phyloP scores from a whole-genome alignment of 306 rosid species.

The Pueraria montana region DNA sequence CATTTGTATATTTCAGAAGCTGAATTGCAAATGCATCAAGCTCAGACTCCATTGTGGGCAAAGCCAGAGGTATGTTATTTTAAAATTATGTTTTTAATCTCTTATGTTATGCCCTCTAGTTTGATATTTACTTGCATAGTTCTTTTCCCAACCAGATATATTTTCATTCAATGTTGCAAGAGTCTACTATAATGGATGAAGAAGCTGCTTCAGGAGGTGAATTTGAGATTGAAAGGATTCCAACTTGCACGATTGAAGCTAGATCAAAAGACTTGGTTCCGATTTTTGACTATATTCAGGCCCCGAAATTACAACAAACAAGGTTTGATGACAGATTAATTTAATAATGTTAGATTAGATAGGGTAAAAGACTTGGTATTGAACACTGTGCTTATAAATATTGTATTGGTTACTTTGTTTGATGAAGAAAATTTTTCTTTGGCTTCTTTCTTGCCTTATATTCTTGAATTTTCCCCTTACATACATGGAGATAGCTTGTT shows the following conservation, averaged over 20 bases:
- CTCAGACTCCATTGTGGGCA: constrained; percentile 77
- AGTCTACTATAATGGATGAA: constrained; percentile 60
- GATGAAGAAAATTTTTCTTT: constrained; percentile 10
- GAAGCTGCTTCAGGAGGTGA: constrained; percentile 69
- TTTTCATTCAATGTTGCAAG: constrained; percentile 75
- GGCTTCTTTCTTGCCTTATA: neutral
- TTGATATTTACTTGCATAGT: constrained; percentile 35
- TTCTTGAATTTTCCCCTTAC: neutral
- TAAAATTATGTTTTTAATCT: constrained; percentile 27
- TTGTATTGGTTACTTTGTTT: constrained; percentile 1
- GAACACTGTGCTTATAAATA: constrained; percentile 3
- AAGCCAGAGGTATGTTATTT: constrained; percentile 72
- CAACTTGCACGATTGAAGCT: constrained; percentile 75
- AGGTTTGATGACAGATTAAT: constrained; percentile 59
- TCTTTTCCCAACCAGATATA: constrained; percentile 68
- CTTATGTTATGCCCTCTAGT: constrained; percentile 7
- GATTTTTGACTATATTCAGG: constrained; percentile 69
- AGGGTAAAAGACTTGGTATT: neutral
- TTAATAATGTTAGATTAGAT: neutral
- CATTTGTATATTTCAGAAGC: constrained; percentile 95
- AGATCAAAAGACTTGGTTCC: constrained; percentile 87
- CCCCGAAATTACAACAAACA: constrained; percentile 62
- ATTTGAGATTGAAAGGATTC: constrained; percentile 81
- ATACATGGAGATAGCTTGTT: neutral
- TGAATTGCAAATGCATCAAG: constrained; percentile 89